phyloP scores from a whole-genome alignment of 164 flowering plant genomes.

The Buxus sempervirens region DNA sequence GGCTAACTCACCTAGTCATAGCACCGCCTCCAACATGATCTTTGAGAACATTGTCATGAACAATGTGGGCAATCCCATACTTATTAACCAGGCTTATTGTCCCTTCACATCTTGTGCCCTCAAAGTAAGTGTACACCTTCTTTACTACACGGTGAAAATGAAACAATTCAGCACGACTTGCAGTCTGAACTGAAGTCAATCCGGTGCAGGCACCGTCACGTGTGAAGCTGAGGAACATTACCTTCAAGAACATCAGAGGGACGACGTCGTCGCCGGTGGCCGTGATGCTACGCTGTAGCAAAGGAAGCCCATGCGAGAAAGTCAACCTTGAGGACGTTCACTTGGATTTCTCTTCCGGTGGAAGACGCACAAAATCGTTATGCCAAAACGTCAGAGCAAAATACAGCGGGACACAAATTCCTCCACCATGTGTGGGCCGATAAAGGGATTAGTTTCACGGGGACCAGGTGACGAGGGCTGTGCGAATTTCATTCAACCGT shows the following conservation, averaged over 20 bases:
- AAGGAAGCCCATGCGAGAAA: conserved; percentile 50
- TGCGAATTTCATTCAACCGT: too few relatives aligned
- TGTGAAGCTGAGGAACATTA: conserved; percentile 46
- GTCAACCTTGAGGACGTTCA: conserved; percentile 42
- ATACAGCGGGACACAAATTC: conserved; percentile 52
- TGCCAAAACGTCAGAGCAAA: conserved; percentile 42
- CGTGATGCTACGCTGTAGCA: conserved; percentile 49
- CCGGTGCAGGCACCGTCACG: conserved; percentile 44
- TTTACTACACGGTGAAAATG: too few relatives aligned
- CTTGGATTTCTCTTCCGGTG: conserved; percentile 27
- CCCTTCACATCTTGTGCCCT: conserved; percentile 40
- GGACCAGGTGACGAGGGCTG: too few relatives aligned
- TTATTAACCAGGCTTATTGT: conserved; percentile 59
- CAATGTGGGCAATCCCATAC: conserved; percentile 59
- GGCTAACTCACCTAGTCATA: conserved; percentile 48
- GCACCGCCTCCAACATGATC: conserved; percentile 48
- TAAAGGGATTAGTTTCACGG: too few relatives aligned
- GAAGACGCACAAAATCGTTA: conserved; percentile 21
- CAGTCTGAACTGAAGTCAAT: too few relatives aligned
- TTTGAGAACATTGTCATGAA: conserved; percentile 55
- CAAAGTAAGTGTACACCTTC: conserved; percentile 16
- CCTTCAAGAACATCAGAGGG: conserved; percentile 56
- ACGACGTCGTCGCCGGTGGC: conserved; percentile 52
- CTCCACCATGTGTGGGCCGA: conserved; percentile 43
- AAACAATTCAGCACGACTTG: too few relatives aligned